Percentiles rank a stretch among this genome's conserved stretches.
Conservation (phyloP, 495 filamentous ascomycete species). For the Annulohypoxylon moriforme region DNA sequence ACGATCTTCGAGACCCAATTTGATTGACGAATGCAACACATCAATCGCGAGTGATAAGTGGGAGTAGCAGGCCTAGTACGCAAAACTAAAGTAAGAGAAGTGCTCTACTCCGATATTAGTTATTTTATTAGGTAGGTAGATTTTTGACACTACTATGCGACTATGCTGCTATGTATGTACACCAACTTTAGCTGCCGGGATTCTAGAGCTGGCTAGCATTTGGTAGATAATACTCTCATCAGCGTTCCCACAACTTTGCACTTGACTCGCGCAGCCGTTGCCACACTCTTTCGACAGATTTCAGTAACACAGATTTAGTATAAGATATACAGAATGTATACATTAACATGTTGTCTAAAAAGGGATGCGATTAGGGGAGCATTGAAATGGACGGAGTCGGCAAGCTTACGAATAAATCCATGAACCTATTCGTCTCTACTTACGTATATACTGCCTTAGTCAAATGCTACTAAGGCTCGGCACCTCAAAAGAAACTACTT, state of each 20-base stretch:
- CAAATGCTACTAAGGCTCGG: conserved; percentile 6
- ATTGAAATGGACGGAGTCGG: neutral
- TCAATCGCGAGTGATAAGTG: conserved; percentile 38
- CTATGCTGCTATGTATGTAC: neutral
- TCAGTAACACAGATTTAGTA: neutral
- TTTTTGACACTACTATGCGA: conserved; percentile 21
- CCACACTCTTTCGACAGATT: conserved; percentile 1
- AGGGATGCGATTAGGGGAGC: neutral
- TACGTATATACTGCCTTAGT: neutral
- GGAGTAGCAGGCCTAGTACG: conserved; percentile 9
- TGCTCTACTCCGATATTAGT: conserved; percentile 37
- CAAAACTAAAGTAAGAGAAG: conserved; percentile 18
- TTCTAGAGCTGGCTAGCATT: conserved; percentile 40
- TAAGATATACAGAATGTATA: neutral
- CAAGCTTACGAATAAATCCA: neutral
- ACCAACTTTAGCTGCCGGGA: conserved; percentile 42
- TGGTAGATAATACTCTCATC: conserved; percentile 18
- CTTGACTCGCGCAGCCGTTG: conserved; percentile 26
- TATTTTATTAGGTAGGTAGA: conserved; percentile 36
- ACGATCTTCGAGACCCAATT: conserved; percentile 44
- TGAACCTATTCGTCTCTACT: neutral
- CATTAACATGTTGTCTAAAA: neutral
- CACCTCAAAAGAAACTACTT: neutral
- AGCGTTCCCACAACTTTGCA: conserved; percentile 31
- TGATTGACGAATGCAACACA: conserved; percentile 41